These are phyloP conservation scores for Thelonectria olida DNA, from an alignment of 2,329 filamentous ascomycete genomes.

Conservation along the genomic window DNA sequence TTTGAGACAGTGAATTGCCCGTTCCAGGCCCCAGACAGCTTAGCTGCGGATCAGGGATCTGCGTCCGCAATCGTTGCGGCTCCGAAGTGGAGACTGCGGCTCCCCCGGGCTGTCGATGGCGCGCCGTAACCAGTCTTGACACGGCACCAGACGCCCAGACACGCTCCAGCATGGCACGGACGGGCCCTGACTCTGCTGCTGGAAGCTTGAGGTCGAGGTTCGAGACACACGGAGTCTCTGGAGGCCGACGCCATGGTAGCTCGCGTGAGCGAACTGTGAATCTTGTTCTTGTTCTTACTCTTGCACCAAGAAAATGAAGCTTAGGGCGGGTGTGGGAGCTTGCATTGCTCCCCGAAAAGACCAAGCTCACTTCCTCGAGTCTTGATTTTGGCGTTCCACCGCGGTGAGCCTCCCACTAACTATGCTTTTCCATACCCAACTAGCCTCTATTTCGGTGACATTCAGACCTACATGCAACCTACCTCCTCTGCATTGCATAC, in stretches of 20 bases:
- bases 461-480: neutral
- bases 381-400: conserved; percentile 18
- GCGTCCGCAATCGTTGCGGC: conserved; percentile 38
- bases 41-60: conserved; percentile 43
- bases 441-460: neutral
- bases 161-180: conserved; percentile 25
- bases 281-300: neutral
- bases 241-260: conserved; percentile 7
- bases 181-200: conserved; percentile 4
- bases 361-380: too few species aligned
- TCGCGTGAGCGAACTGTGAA: conserved; percentile 26
- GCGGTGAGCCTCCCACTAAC: conserved; percentile 26
- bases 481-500: conserved; percentile 12
- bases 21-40: conserved; percentile 29
- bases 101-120: conserved; percentile 34
- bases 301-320: conserved; percentile 8
- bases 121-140: conserved; percentile 13
- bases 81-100: conserved; percentile 42
- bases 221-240: conserved; percentile 17
- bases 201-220: neutral
- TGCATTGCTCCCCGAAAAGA: neutral
- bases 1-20: conserved; percentile 23
- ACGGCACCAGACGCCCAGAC: conserved; percentile 4
- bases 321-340: neutral
- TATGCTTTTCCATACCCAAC: neutral